These are phyloP conservation scores for Rhizopogon vulgaris DNA, from an alignment of 768 basidiomycete species.

Conservation along the genomic window DNA sequence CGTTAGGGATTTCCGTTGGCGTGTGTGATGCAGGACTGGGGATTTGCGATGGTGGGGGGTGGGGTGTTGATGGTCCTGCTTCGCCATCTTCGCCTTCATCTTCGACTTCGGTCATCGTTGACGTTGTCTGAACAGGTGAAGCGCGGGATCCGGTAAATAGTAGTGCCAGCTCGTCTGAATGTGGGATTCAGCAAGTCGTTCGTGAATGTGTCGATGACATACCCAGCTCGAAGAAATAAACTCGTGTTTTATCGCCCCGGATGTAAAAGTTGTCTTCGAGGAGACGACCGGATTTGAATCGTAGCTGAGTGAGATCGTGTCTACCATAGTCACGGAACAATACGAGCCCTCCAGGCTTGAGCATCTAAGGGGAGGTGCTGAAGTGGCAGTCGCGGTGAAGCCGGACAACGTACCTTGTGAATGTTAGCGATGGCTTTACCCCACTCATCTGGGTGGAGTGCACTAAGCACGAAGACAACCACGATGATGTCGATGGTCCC, in stretches of 20 bases:
- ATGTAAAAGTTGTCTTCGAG: slow-evolving; percentile 95
- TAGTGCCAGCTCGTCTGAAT: slow-evolving; percentile 67
- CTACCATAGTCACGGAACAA: slow-evolving; percentile 93
- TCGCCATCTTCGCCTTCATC: slow-evolving; percentile 26
- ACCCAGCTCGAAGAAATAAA: slow-evolving; percentile 95
- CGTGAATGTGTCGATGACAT: slow-evolving; percentile 3
- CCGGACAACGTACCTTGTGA: slow-evolving; percentile 44
- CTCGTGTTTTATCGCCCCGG: slow-evolving; percentile 93
- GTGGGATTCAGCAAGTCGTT: background rate
- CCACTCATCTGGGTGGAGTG: slow-evolving; percentile 94
- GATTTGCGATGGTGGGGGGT: background rate
- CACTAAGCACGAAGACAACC: slow-evolving; percentile 92
- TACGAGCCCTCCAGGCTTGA: slow-evolving; percentile 84
- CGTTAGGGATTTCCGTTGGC: slow-evolving; percentile 2
- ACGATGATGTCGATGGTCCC: slow-evolving; percentile 81
- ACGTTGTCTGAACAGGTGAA: slow-evolving; percentile 24
- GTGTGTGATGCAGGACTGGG: slow-evolving; percentile 6
- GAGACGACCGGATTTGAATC: slow-evolving; percentile 84
- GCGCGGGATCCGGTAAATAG: slow-evolving; percentile 66
- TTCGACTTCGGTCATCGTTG: slow-evolving; percentile 26
- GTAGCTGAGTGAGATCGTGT: slow-evolving; percentile 88
- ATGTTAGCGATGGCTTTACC: slow-evolving; percentile 73
- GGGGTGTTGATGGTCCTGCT: background rate
- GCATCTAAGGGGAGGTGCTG: slow-evolving; percentile 47
- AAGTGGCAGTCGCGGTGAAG: slow-evolving; percentile 1